Percentiles rank a stretch among this genome's conserved stretches.
Evolutionary conservation across 176 grass and related monocot species (phyloP).

Genomic region (Microstegium vimineum): DNA sequence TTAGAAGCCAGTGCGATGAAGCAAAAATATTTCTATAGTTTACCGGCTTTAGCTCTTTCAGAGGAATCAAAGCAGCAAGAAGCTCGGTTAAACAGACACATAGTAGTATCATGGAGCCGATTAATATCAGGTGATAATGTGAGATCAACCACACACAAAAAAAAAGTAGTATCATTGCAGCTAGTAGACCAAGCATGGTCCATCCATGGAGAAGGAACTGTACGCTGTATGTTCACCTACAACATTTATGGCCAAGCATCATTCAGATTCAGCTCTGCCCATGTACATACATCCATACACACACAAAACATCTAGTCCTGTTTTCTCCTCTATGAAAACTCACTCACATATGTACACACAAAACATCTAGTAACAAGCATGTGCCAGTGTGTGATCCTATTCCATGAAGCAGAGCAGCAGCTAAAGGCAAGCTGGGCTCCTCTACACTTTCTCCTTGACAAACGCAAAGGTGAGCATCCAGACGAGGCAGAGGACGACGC

Average conservation of each 20-base stretch:
- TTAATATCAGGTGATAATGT: neutral
- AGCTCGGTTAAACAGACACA: no score
- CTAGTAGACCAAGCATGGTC: conserved; percentile 1
- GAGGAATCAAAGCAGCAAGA: no score
- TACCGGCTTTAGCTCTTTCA: no score
- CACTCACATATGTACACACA: conserved; percentile 28
- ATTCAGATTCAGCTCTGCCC: conserved; percentile 12
- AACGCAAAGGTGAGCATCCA: conserved; percentile 53
- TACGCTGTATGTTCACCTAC: conserved; percentile 11
- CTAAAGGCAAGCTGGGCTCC: neutral
- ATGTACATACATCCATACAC: conserved; percentile 2
- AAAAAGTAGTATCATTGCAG: neutral
- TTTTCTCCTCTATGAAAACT: conserved; percentile 13
- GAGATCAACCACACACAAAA: neutral
- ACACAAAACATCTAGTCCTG: conserved; percentile 29
- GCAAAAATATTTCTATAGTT: no score
- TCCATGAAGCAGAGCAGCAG: neutral
- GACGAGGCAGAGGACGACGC: conserved; percentile 39
- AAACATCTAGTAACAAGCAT: neutral
- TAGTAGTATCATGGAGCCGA: neutral
- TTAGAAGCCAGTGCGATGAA: no score
- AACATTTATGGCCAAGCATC: conserved; percentile 15
- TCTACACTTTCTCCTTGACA: conserved; percentile 48
- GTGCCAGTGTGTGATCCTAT: neutral
- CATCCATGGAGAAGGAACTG: conserved; percentile 25